These are phyloP conservation scores for Penicillium odoratum DNA, from an alignment of 495 filamentous ascomycete genomes.

Conservation along the genomic window DNA sequence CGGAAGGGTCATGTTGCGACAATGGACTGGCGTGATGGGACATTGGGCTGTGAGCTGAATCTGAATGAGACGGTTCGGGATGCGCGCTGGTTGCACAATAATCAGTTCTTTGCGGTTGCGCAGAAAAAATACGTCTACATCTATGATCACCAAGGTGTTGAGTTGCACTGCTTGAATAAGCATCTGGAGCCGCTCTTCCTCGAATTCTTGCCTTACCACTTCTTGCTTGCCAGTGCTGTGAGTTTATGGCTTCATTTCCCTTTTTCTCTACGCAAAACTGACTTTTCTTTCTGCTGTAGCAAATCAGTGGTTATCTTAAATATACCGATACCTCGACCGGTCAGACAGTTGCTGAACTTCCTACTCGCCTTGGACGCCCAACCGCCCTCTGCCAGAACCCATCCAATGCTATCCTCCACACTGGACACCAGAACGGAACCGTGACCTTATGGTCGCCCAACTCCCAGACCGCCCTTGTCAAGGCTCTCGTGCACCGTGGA, in stretches of 20 bases:
- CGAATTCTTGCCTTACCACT: constrained; percentile 96
- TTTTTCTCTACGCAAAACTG: neutral
- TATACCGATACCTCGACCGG: constrained; percentile 96
- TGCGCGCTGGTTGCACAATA: constrained; percentile 91
- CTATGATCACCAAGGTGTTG: constrained; percentile 85
- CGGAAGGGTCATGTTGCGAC: constrained; percentile 93
- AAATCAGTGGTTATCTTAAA: constrained; percentile 81
- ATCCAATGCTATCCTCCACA: constrained; percentile 85
- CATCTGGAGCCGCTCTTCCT: constrained; percentile 92
- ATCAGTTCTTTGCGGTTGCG: constrained; percentile 94
- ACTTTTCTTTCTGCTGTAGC: constrained; percentile 38
- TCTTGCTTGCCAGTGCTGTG: constrained; percentile 83
- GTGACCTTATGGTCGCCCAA: constrained; percentile 98
- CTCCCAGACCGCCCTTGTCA: constrained; percentile 79
- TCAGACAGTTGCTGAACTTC: constrained; percentile 75
- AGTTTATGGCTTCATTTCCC: constrained; percentile 26
- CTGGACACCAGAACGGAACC: constrained; percentile 90
- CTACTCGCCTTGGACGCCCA: constrained; percentile 80
- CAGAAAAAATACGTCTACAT: constrained; percentile 98
- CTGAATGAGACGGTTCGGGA: constrained; percentile 86
- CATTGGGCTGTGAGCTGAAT: constrained; percentile 86
- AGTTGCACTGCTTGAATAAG: constrained; percentile 85
- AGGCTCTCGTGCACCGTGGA: constrained; percentile 89
- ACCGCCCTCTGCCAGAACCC: constrained; percentile 85
- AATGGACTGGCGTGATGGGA: constrained; percentile 94